Evolutionary conservation across 2,329 filamentous ascomycete genomes (phyloP), one percentile per base, ranked within the genome.

Genomic region (Fusarium sp.): DNA sequence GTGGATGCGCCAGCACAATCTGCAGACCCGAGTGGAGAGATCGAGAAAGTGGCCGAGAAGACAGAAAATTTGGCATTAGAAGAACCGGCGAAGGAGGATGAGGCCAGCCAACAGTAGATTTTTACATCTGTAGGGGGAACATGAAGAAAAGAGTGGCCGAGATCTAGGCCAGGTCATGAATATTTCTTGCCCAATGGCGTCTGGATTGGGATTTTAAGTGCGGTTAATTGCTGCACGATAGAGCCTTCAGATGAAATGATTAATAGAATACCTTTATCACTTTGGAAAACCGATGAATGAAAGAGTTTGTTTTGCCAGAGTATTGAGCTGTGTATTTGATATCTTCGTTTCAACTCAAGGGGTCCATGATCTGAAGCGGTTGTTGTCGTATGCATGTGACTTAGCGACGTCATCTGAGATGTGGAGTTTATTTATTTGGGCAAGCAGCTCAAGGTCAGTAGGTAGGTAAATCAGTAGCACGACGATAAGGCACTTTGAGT

Each of bases 341-440:
- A 20, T 31, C n/a, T 15, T 18, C 11, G 16, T n/a, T 31, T 16
- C 4, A 20, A 15, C 18, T 45, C 13, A n/a, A 28, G 28, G 28
- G 42, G n/a, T 15, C 42, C 28, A 20, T 45, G 26, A 28, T 20
- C 12, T 50, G 33, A 37, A n/a, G 20, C n/a, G 16, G 15, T 34
- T 11, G 20, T 23, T 23, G 33, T 36, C 16, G 12, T 15, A 36
- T 46, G 40, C 38, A 54, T 54, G 51, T 28, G 38, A 47, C 20
- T n/a, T 11, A 47, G 16, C 52, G 41, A 72, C 67, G 69, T 72
- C 69, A 72, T 72, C 41, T 56, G 56, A 52, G 54, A 52, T 60
- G 65, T 69, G 69, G 62, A 52, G 65, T 54, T 34, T 37, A 28
- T 28, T 28, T 36, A 16, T n/a, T 16, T 46, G 38, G 41, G 15